Evolutionary conservation across 805 yeast genomes (phyloP).

Genomic region (Saccharomycopsis lassenensis): DNA sequence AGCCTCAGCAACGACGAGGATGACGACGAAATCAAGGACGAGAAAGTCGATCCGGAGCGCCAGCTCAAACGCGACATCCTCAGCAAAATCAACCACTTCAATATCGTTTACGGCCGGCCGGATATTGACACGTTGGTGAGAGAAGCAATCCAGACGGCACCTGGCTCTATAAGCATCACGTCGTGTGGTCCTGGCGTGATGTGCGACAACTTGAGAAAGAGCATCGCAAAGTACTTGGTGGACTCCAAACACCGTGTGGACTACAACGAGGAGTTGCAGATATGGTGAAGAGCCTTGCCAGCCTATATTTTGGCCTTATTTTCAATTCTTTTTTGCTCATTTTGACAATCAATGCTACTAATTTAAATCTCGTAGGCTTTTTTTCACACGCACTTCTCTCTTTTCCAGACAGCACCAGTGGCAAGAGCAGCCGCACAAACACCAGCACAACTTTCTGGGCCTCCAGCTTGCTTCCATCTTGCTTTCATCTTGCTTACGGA

Average conservation of each 20-base stretch:
- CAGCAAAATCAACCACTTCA: conserved; percentile 20
- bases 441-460: too few relatives aligned
- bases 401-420: too few relatives aligned
- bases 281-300: too few relatives aligned
- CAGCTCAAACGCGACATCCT: conserved; percentile 1
- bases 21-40: conserved; percentile 2
- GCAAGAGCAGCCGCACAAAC: too few relatives aligned
- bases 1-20: conserved; percentile 1
- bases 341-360: too few relatives aligned
- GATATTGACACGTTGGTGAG: conserved; percentile 29
- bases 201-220: conserved; percentile 44
- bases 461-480: too few relatives aligned
- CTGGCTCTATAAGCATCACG: conserved; percentile 41
- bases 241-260: conserved; percentile 42
- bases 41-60: not conserved
- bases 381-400: too few relatives aligned
- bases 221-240: conserved; percentile 33
- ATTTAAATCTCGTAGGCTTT: too few relatives aligned
- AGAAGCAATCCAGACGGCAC: conserved; percentile 26
- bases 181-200: conserved; percentile 54
- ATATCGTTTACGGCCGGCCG: conserved; percentile 37
- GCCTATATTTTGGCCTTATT: too few relatives aligned
- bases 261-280: conserved; percentile 63
- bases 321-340: too few relatives aligned
- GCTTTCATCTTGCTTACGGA: too few relatives aligned